Percentiles rank a stretch among this genome's conserved stretches.
phyloP scores from a whole-genome alignment of 139 green algal species.

The Asterochloris sp. region DNA sequence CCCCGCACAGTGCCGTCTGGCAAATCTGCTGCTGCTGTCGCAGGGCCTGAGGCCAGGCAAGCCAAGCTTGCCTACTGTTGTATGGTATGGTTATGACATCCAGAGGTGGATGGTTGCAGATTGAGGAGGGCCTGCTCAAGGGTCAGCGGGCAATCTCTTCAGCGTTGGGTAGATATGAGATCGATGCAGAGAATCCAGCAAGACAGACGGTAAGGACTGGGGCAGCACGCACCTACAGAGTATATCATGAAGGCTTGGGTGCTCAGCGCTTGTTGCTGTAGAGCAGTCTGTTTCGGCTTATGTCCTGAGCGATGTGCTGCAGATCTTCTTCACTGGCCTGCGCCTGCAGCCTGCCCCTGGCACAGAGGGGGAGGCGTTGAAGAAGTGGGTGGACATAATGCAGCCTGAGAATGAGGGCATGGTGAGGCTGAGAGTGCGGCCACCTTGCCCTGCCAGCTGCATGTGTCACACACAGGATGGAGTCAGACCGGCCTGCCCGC shows the following conservation, averaged over 20 bases:
- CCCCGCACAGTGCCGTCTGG: background rate
- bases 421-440: background rate
- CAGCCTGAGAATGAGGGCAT: conserved; percentile 2
- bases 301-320: background rate
- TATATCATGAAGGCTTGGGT: background rate
- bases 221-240: background rate
- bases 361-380: background rate
- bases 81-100: no score
- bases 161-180: background rate
- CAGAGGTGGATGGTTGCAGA: no score
- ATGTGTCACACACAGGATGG: background rate
- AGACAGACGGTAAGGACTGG: background rate
- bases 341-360: background rate
- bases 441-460: background rate
- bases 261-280: background rate
- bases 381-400: conserved; percentile 16
- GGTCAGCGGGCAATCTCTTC: background rate
- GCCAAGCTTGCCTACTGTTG: no score
- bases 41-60: no score
- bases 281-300: background rate
- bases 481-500: background rate
- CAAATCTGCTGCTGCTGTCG: no score
- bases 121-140: no score
- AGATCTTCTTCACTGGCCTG: conserved; percentile 14
- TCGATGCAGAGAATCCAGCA: background rate